Base-by-base conservation (phyloP, 1,284 basidiomycete genomes). In the Tremellales sp. region DNA sequence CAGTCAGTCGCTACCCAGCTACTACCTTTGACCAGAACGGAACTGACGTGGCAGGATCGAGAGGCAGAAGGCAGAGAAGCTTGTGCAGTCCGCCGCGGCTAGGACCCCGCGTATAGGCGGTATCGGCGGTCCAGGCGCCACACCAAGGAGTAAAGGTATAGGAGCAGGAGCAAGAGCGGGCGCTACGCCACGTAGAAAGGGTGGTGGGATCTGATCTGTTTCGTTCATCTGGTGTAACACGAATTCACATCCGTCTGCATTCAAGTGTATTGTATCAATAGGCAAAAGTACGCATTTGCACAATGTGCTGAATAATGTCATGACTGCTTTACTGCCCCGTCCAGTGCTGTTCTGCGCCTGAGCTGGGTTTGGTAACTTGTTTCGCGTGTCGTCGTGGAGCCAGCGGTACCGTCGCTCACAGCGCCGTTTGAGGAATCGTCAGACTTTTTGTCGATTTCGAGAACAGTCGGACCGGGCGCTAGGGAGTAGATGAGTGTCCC, bases 51-150 rank as follows among this genome's bases (percentile, higher is more conserved):
- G 22, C 26, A 72, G 70, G 33, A 62, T 66, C 27, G 72, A 74
- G 45, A 56, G 70, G 24, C 62, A 60, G 2, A 80, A 81, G 49
- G 84, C 88, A 54, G 81, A 84, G 57, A 83, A 80, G 17, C 68
- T 84, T 50, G 79, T 80, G 1, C 77, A 78, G 40, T 81, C 85
- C 60, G 80, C 81, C 0, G 74, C 82, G 0, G 77, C 77, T 19
- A 79, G 81, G 11, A 81, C 81, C 39, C 79, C 86, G 5, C 82
- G 83, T 65, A 83, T 90, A 37, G 84, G 86, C 45, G 83, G 89
- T 2, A 82, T 86, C 25, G 85, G 85, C n/a, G 58, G 62, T 7
- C 53, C 57, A 13, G 13, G 33, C 5, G 33, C 33, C 19, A 92
- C 89, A 6, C 87, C 88, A 3, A 78, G 85, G 56, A 83, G 87